A percentile compares a stretch with the other conserved stretches of the same genome.
These are phyloP conservation scores for Flaveria floridana DNA, from an alignment of 140 eudicot genomes.

Conservation along the genomic window DNA sequence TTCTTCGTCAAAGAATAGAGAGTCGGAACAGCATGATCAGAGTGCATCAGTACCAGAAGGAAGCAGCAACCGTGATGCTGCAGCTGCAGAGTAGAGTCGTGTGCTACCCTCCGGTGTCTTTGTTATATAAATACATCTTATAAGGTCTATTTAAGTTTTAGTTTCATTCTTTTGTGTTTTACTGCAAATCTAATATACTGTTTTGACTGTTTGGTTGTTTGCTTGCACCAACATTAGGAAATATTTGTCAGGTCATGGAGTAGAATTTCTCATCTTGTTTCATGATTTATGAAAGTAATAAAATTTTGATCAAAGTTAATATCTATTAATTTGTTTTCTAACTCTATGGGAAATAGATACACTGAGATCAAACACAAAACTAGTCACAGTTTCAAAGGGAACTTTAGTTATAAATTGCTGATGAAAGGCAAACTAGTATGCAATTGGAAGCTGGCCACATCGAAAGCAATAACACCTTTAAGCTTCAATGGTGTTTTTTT, in stretches of 20 bases:
- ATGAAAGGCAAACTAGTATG: too few relatives aligned
- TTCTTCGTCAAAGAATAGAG: constrained; percentile 13
- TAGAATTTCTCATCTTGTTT: constrained; percentile 16
- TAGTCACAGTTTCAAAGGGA: neutral
- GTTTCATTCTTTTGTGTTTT: constrained; percentile 20
- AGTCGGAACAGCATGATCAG: constrained; percentile 2
- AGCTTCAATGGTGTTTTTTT: too few relatives aligned
- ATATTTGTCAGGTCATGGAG: constrained; percentile 1
- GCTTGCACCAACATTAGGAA: neutral
- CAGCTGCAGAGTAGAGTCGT: constrained; percentile 44
- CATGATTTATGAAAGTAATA: neutral
- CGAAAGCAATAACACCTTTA: neutral
- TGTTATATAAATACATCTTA: neutral
- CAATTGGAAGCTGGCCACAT: neutral
- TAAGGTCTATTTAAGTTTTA: constrained; percentile 24
- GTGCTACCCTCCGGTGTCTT: neutral
- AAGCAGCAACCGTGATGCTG: constrained; percentile 43
- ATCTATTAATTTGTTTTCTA: neutral
- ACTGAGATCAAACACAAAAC: neutral
- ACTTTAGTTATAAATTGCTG: too few relatives aligned
- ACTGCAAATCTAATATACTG: constrained; percentile 15
- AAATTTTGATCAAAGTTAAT: neutral
- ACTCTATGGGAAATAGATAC: neutral
- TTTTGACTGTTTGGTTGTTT: constrained; percentile 26
- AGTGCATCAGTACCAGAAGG: constrained; percentile 46